Conservation (phyloP, 345 rosid genomes). For the Salix caprea region DNA sequence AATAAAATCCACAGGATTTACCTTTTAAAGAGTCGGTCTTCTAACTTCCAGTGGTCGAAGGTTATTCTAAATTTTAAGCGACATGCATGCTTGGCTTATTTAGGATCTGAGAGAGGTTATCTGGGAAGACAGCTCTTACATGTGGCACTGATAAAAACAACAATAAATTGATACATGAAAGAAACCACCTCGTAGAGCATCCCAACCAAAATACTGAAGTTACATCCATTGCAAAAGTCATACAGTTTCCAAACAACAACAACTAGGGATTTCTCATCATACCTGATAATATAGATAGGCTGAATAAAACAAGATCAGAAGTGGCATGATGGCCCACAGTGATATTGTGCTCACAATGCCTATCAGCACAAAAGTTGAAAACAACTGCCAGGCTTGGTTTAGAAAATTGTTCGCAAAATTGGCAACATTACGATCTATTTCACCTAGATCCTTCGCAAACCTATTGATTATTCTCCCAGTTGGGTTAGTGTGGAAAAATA, state of each 20-base stretch:
- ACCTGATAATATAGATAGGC: slow-evolving; percentile 95
- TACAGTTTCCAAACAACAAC: background rate
- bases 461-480: slow-evolving; percentile 88
- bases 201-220: background rate
- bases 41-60: background rate
- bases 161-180: background rate
- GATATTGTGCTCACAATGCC: slow-evolving; percentile 96
- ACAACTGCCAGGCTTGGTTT: slow-evolving; percentile 75
- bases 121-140: background rate
- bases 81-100: background rate
- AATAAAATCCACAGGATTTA: background rate
- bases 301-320: slow-evolving; percentile 79
- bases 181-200: background rate
- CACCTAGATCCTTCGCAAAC: slow-evolving; percentile 95
- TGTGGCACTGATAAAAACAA: background rate
- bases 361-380: slow-evolving; percentile 85
- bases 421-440: slow-evolving; percentile 84
- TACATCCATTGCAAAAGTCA: background rate
- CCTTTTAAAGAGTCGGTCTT: background rate
- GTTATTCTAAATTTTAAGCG: background rate
- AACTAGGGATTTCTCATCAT: background rate
- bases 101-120: background rate
- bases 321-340: slow-evolving; percentile 97
- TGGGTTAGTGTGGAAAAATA: slow-evolving; percentile 96
- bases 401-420: slow-evolving; percentile 64